Evolutionary conservation across 2,329 filamentous ascomycete species (phyloP).

Genomic region (Cladosporium sp.): DNA sequence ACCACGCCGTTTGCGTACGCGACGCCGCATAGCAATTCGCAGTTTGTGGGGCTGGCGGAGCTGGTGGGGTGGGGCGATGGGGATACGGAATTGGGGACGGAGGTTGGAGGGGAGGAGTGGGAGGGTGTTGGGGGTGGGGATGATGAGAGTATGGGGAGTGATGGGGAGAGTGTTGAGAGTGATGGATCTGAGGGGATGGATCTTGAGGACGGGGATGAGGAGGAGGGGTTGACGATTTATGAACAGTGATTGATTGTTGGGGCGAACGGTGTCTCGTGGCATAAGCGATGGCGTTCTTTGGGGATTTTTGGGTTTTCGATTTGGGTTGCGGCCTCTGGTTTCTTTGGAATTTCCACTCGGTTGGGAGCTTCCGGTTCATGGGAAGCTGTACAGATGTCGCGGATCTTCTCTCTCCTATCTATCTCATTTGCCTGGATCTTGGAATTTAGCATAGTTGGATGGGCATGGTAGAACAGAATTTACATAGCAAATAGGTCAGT

Average conservation of each 20-base stretch:
- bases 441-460: background rate
- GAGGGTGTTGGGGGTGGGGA: conserved; percentile 21
- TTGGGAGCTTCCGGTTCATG: background rate
- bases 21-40: conserved; percentile 57
- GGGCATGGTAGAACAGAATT: background rate
- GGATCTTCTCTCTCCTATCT: background rate
- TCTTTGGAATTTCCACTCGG: background rate
- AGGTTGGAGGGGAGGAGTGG: conserved; percentile 28
- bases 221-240: conserved; percentile 17
- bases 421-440: background rate
- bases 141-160: background rate
- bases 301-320: too few species aligned
- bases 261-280: background rate
- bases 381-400: background rate
- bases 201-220: conserved; percentile 21
- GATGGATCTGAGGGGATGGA: background rate
- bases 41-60: conserved; percentile 28
- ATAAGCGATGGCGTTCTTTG: background rate
- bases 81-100: conserved; percentile 26
- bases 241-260: conserved; percentile 15
- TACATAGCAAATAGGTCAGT: background rate
- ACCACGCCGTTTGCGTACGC: conserved; percentile 65
- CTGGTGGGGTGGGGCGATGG: conserved; percentile 28
- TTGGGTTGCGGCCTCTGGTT: background rate
- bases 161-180: conserved; percentile 17